Evolutionary conservation across 805 yeast genomes (phyloP), one percentile per base, ranked within the genome.

Genomic region (Nakazawaea ernobii): DNA sequence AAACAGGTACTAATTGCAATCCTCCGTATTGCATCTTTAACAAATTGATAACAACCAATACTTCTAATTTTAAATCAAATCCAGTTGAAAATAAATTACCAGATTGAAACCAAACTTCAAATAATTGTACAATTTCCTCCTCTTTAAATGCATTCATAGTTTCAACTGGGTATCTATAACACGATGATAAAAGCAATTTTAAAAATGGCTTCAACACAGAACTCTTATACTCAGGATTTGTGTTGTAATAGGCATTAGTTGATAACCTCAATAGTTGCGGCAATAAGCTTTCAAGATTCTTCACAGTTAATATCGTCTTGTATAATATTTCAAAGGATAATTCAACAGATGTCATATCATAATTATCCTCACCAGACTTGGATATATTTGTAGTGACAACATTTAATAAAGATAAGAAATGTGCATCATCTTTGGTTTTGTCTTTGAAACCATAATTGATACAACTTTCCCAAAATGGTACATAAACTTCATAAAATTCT

Each of bases 11-110:
- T 50, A 67, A 54, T 51, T 47, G n/a, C 53, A 36, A 2, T 36
- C 45, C 24, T 54, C 53, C 14, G 52, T 68, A 69, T 45, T 66
- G 63, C 6, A 66, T 67, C 11, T 65, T 56, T 14, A 74, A 51
- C 15, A 75, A 56, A 2, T 75, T 55, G 35, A 73, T 62, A 39
- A 74, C 58, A 0, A 79, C 71, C 56, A 78, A 59, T 6, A 74
- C 71, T 59, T 78, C 80, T 39, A 77, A 60, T 54, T 77, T 78
- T 52, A 79, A 67, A 27, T 80, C 82, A 52, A 75, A 77, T 17
- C 76, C 82, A 50, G 81, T 77, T 47, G 68, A 72, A 60, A 75
- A 69, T 49, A 50, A 37, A 8, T 66, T 70, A 38, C 63, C 73
- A 20, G 74, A 66, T 53, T 71, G 65, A 50, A 76, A 66, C 81